A percentile compares a stretch with the other conserved stretches of the same genome.
These are phyloP conservation scores for Epichloe sibirici DNA, from an alignment of 2,329 filamentous ascomycete species.

Conservation along the genomic window DNA sequence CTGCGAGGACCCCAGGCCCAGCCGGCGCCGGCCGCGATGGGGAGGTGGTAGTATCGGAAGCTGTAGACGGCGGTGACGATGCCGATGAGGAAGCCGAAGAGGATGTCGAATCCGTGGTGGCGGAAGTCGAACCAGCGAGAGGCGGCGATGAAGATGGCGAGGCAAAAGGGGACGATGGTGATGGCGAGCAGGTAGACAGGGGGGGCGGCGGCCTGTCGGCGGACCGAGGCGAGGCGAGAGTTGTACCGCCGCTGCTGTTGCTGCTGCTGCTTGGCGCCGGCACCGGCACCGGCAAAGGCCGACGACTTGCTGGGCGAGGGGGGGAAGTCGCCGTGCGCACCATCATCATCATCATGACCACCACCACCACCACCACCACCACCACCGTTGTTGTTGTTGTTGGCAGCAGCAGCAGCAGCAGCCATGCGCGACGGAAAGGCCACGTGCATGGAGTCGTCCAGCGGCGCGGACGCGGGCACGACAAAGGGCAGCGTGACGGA, in stretches of 20 bases:
- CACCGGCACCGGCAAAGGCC: slow-evolving; percentile 9
- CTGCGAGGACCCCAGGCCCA: slow-evolving; percentile 83
- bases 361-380: too few species aligned
- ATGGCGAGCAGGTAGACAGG: slow-evolving; percentile 66
- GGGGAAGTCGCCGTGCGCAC: too few species aligned
- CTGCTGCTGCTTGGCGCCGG: slow-evolving; percentile 14
- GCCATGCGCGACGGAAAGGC: slow-evolving; percentile 63
- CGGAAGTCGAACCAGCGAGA: slow-evolving; percentile 82
- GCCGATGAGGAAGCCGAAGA: slow-evolving; percentile 75
- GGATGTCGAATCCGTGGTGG: slow-evolving; percentile 85
- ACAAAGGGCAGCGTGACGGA: slow-evolving; percentile 62
- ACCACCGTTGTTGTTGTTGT: too few species aligned
- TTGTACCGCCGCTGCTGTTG: slow-evolving; percentile 10
- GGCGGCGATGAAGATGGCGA: slow-evolving; percentile 69
- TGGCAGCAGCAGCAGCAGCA: background rate
- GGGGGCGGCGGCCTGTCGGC: slow-evolving; percentile 68
- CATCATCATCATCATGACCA: too few species aligned
- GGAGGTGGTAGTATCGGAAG: slow-evolving; percentile 79
- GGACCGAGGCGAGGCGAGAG: slow-evolving; percentile 26
- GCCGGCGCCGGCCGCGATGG: slow-evolving; percentile 60
- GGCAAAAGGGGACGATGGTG: slow-evolving; percentile 57
- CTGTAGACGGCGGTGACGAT: slow-evolving; percentile 57
- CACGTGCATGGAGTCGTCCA: slow-evolving; percentile 38
- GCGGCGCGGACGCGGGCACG: slow-evolving; percentile 24
- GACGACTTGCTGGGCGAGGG: too few species aligned